phyloP scores from a whole-genome alignment of 495 filamentous ascomycete species.

The Tetracladium setigerum region DNA sequence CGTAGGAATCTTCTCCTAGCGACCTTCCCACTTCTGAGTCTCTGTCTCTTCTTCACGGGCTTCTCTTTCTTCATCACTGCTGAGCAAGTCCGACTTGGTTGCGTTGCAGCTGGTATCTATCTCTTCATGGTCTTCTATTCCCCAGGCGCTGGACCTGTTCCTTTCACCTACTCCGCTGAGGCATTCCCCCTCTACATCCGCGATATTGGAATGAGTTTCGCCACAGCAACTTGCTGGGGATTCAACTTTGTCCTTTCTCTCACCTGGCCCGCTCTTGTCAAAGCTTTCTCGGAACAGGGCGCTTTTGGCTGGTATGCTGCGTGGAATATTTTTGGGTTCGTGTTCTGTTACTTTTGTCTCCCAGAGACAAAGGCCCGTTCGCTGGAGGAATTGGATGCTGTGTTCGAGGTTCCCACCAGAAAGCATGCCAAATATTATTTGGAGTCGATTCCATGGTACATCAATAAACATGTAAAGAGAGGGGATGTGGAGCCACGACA shows the following conservation, averaged over 20 bases:
- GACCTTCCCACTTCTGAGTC: constrained; percentile 70
- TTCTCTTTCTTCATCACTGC: constrained; percentile 66
- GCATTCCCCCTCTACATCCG: constrained; percentile 70
- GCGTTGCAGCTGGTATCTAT: constrained; percentile 65
- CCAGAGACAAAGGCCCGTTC: constrained; percentile 19
- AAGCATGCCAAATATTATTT: neutral
- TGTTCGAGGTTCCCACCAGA: constrained; percentile 19
- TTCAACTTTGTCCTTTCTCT: constrained; percentile 61
- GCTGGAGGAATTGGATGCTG: constrained; percentile 29
- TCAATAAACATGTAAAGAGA: neutral
- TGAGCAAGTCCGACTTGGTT: constrained; percentile 29
- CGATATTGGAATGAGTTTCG: constrained; percentile 60
- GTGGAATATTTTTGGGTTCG: constrained; percentile 24
- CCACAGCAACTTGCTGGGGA: constrained; percentile 63
- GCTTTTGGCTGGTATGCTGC: constrained; percentile 64
- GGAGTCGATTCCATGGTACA: neutral
- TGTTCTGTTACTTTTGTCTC: no score
- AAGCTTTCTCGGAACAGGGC: constrained; percentile 47
- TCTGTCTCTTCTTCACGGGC: constrained; percentile 70
- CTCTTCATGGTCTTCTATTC: constrained; percentile 70
- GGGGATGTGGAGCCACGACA: neutral
- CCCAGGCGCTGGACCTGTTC: constrained; percentile 77
- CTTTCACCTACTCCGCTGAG: constrained; percentile 79
- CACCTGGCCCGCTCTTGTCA: constrained; percentile 53
- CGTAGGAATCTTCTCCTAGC: constrained; percentile 68